Conservation (phyloP, 2,329 filamentous ascomycete genomes). For the Colletotrichum sp. region DNA sequence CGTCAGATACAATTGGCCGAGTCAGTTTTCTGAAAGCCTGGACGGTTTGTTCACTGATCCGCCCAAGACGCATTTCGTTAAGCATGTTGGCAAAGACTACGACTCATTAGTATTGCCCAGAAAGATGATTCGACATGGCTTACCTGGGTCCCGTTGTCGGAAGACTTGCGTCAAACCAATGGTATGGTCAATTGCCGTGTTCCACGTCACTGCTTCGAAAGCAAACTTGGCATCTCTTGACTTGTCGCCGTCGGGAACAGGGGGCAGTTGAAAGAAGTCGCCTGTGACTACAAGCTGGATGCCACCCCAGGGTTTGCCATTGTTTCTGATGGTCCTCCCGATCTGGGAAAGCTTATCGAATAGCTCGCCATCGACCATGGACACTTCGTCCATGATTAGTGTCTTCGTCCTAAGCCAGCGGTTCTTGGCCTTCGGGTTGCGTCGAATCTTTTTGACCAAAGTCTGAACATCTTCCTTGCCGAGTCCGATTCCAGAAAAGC, state of each 20-base stretch:
- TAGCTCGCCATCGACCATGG: conserved; percentile 96
- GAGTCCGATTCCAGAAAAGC: conserved; percentile 92
- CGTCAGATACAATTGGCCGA: conserved; percentile 73
- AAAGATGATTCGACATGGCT: conserved; percentile 22
- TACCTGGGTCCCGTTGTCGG: conserved; percentile 84
- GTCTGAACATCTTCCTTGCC: conserved; percentile 85
- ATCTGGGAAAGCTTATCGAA: conserved; percentile 96
- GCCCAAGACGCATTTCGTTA: conserved; percentile 95
- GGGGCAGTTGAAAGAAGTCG: conserved; percentile 96
- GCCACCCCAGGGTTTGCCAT: conserved; percentile 90
- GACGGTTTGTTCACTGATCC: conserved; percentile 77
- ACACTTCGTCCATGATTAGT: conserved; percentile 92
- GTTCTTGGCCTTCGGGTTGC: conserved; percentile 84
- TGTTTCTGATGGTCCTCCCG: conserved; percentile 84
- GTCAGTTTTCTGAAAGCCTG: conserved; percentile 75
- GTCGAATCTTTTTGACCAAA: conserved; percentile 88
- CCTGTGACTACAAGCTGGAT: conserved; percentile 96
- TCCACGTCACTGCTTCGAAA: conserved; percentile 92
- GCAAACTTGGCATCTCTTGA: conserved; percentile 78
- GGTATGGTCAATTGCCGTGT: conserved; percentile 90
- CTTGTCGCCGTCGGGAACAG: conserved; percentile 79
- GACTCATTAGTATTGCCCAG: neutral
- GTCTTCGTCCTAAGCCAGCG: conserved; percentile 90
- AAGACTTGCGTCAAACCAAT: conserved; percentile 96
- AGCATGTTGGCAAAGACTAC: conserved; percentile 89